Evolutionary conservation across 495 filamentous ascomycete genomes (phyloP).

Genomic region (Aspergillus cristatus): DNA sequence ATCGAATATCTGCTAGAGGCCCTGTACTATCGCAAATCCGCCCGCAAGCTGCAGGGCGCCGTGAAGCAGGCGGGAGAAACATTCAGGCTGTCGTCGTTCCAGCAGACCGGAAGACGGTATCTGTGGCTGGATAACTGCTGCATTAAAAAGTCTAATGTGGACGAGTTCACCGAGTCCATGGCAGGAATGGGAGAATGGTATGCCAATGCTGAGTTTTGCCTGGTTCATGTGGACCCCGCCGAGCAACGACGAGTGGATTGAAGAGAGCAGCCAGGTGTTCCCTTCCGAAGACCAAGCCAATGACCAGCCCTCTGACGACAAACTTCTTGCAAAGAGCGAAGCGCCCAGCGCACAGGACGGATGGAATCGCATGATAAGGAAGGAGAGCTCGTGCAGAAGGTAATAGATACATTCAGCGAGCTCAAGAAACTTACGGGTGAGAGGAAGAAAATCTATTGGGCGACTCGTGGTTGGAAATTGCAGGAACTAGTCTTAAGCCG

Average conservation of each 20-base stretch:
- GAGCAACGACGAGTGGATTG: slow-evolving; percentile 9
- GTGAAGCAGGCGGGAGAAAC: slow-evolving; percentile 23
- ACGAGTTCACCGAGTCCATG: slow-evolving; percentile 32
- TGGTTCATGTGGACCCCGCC: slow-evolving; percentile 35
- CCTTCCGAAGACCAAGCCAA: no score
- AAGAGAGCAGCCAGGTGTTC: no score
- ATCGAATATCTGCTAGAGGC: slow-evolving; percentile 25
- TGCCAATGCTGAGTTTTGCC: slow-evolving; percentile 34
- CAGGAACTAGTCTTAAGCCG: slow-evolving; percentile 42
- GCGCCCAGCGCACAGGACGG: no score
- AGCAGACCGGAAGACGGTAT: slow-evolving; percentile 26
- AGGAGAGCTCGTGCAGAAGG: slow-evolving; percentile 17
- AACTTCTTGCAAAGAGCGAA: no score
- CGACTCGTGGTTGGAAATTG: slow-evolving; percentile 37
- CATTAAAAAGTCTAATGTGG: slow-evolving; percentile 34
- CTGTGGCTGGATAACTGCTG: slow-evolving; percentile 43
- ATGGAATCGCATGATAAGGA: slow-evolving; percentile 2
- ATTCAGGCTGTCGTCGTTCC: slow-evolving; percentile 24
- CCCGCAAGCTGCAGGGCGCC: slow-evolving; percentile 27
- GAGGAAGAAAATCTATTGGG: slow-evolving; percentile 16
- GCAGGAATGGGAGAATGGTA: slow-evolving; percentile 44
- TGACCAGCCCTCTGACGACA: no score
- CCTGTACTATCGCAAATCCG: slow-evolving; percentile 29
- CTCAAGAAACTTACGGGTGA: neutral
- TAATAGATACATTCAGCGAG: no score